phyloP scores from a whole-genome alignment of 345 rosid genomes.

The Lepidium sativum region DNA sequence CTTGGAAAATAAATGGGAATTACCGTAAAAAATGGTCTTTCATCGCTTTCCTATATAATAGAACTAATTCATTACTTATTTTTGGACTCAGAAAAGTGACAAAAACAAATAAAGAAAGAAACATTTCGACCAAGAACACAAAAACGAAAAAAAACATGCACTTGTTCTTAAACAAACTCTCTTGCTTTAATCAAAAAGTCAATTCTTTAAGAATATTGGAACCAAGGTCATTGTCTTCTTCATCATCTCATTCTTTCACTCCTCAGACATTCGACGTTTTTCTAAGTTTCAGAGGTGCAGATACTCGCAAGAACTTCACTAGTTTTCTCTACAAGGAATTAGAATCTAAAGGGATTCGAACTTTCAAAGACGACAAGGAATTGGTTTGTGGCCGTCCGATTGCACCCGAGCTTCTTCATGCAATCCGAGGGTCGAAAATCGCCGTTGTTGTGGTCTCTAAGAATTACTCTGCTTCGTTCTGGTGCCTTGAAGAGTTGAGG shows the following conservation, averaged over 20 bases:
- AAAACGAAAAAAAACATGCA: not conserved
- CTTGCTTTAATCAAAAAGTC: slow-evolving; percentile 8
- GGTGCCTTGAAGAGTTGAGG: slow-evolving; percentile 26
- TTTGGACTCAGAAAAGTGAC: too few relatives aligned
- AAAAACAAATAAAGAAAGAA: too few relatives aligned
- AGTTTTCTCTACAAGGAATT: slow-evolving; percentile 23
- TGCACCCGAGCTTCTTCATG: slow-evolving; percentile 22
- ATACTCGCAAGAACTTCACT: slow-evolving; percentile 24
- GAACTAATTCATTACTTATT: too few relatives aligned
- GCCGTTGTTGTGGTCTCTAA: slow-evolving; percentile 26
- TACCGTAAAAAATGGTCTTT: too few relatives aligned
- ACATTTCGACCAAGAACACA: not conserved
- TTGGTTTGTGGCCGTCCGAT: slow-evolving; percentile 18
- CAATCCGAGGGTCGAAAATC: slow-evolving; percentile 22
- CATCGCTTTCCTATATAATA: too few relatives aligned
- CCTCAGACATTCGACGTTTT: slow-evolving; percentile 21
- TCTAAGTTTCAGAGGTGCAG: slow-evolving; percentile 29
- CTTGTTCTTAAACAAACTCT: not conserved
- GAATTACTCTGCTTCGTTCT: slow-evolving; percentile 11
- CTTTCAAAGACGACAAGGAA: slow-evolving; percentile 25
- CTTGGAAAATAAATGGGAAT: too few relatives aligned
- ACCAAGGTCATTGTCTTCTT: slow-evolving; percentile 10
- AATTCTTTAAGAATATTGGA: slow-evolving; percentile 8
- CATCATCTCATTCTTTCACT: slow-evolving; percentile 15
- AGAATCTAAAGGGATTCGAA: not conserved